Evolutionary conservation across 2,329 filamentous ascomycete genomes (phyloP).

Genomic region (Dothideomycetidae sp.): DNA sequence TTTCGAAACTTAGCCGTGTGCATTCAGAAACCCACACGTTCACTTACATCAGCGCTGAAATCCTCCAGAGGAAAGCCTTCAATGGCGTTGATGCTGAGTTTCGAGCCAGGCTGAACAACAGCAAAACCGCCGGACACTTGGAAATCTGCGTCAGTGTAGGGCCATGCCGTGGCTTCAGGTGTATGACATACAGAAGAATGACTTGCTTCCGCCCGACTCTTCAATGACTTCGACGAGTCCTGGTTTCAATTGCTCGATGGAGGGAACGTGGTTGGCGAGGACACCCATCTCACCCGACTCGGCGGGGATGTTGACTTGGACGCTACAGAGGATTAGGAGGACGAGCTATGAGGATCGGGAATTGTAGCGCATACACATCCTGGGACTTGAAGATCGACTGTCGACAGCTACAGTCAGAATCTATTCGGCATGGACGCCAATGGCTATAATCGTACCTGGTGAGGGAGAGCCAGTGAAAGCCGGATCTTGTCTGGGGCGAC

Average conservation of each 20-base stretch:
- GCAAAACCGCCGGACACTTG: constrained; percentile 93
- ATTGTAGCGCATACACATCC: constrained; percentile 48
- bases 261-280: constrained; percentile 95
- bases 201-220: constrained; percentile 80
- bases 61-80: constrained; percentile 92
- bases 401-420: constrained; percentile 15
- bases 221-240: constrained; percentile 91
- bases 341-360: constrained; percentile 13
- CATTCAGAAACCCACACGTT: too few relatives aligned
- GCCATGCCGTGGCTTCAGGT: constrained; percentile 9
- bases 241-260: constrained; percentile 97
- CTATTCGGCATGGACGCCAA: not conserved
- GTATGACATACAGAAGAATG: constrained; percentile 80
- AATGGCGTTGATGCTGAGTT: constrained; percentile 94
- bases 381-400: constrained; percentile 56
- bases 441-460: constrained; percentile 60
- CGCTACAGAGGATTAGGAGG: constrained; percentile 35
- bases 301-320: constrained; percentile 97
- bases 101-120: constrained; percentile 86
- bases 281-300: constrained; percentile 99
- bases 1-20: constrained; percentile 19
- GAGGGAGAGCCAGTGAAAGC: constrained; percentile 92
- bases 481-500: constrained; percentile 57
- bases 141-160: not conserved
- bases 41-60: constrained; percentile 69